phyloP scores from a whole-genome alignment of 2,329 filamentous ascomycete species.

The Paecilomyces fulvus region DNA sequence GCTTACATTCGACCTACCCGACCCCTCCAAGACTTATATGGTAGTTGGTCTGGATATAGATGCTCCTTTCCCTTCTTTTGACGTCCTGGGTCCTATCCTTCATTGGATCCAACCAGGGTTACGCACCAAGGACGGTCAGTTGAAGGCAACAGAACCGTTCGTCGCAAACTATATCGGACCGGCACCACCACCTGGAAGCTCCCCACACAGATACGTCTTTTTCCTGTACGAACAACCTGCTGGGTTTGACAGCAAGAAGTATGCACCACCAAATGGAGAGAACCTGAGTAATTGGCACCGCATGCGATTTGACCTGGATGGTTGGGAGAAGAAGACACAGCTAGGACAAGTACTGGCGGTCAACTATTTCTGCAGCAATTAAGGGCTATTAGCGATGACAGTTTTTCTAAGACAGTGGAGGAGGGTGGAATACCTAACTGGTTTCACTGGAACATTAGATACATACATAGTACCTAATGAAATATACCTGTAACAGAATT shows the following conservation, averaged over 20 bases:
- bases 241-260: constrained; percentile 25
- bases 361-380: constrained; percentile 28
- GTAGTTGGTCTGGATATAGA: constrained; percentile 21
- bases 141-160: constrained; percentile 10
- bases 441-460: too few relatives aligned
- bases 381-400: not conserved
- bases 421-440: too few relatives aligned
- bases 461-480: too few relatives aligned
- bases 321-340: constrained; percentile 27
- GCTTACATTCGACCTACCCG: constrained; percentile 10
- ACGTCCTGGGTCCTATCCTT: constrained; percentile 19
- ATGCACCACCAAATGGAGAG: constrained; percentile 27
- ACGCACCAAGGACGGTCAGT: not conserved
- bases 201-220: constrained; percentile 44
- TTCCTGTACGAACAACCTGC: constrained; percentile 42
- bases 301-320: constrained; percentile 37
- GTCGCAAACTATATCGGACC: constrained; percentile 37
- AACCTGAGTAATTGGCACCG: constrained; percentile 27
- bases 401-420: too few relatives aligned
- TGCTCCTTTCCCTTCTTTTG: constrained; percentile 21
- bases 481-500: too few relatives aligned
- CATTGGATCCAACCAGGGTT: constrained; percentile 25
- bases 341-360: constrained; percentile 26
- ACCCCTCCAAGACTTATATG: constrained; percentile 15
- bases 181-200: constrained; percentile 38